Evolutionary conservation across 1,139 yeast species (phyloP), one percentile per base, ranked within the genome.

Genomic region (Insectozyma bohioensis): DNA sequence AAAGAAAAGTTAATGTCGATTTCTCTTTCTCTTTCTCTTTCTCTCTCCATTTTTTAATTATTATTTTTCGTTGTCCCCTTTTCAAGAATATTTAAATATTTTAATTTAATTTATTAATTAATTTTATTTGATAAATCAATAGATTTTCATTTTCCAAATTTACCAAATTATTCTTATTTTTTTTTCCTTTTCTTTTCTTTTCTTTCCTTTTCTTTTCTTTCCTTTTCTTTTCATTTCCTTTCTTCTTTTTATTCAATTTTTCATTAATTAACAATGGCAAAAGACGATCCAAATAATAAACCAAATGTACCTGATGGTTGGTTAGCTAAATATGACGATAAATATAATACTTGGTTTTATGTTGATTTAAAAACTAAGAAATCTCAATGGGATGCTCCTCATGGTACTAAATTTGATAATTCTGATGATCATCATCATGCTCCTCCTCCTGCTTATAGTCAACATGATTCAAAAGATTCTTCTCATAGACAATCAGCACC

Each of bases 321-420:
- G 96, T 61, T 81, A 25, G 95, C 96, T 9, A 83, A 83, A 37
- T 88, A 73, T 59, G 97, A 90, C 56, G 81, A 80, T 10, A 75
- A 82, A 44, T 90, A 90, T 63, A 73, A 76, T 44, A 81, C 85
- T 12, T 82, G 80, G 78, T 83, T 72, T 56, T 90, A 81, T 50
- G 95, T 90, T 15, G 69, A 88, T 49, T 61, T 83, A 45, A 49
- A 67, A 12, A 75, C 86, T n/a, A 82, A 85, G 41, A 65, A 76
- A 45, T 85, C 96, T 0, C 96, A 87, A 57, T 90, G 97, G 97
- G 95, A 86, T 35, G 76, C 80, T 10, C 97, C 97, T 3, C 40
- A 50, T 6, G 88, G 85, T 0, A 75, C 86, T 0, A 35, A 18
- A 4, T 72, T 74, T 52, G 47, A 35, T n/a, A 29, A 12, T 12